Evolutionary conservation across 257 asterid genomes (phyloP).

Genomic region (Nyctanthes arbortristis): DNA sequence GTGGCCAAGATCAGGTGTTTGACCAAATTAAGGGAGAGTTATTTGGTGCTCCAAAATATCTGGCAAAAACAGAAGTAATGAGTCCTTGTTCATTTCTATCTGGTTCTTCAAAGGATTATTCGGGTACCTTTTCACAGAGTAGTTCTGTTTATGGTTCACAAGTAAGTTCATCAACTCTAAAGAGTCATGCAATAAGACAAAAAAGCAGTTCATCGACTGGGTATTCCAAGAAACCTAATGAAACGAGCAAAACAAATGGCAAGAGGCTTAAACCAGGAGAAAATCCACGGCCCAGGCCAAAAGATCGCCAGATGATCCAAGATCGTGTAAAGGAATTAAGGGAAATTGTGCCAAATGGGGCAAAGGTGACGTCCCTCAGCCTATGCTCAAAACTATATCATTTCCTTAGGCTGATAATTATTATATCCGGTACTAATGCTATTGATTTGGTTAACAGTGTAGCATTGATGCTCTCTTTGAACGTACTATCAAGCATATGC

Average conservation of each 20-base stretch:
- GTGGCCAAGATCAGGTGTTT: conserved; percentile 33
- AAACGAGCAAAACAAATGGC: conserved; percentile 47
- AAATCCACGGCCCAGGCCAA: conserved; percentile 80
- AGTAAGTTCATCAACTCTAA: conserved; percentile 54
- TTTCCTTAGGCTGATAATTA: not conserved
- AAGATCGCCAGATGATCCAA: conserved; percentile 92
- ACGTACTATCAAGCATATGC: conserved; percentile 82
- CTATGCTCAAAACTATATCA: not conserved
- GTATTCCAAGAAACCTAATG: conserved; percentile 54
- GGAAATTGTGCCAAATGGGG: conserved; percentile 79
- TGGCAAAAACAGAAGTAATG: conserved; percentile 36
- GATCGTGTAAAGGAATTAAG: conserved; percentile 82
- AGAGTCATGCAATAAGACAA: conserved; percentile 40
- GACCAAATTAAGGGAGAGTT: conserved; percentile 46
- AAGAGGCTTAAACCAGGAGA: conserved; percentile 79
- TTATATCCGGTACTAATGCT: conserved; percentile 1
- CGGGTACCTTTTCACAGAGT: conserved; percentile 41
- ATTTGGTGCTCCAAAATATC: conserved; percentile 45
- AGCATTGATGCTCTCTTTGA: conserved; percentile 84
- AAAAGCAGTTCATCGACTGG: conserved; percentile 45
- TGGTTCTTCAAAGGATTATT: conserved; percentile 38
- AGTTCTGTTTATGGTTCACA: conserved; percentile 59
- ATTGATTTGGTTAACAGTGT: conserved; percentile 53
- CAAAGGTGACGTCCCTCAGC: conserved; percentile 45
- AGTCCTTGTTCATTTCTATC: conserved; percentile 41